These are phyloP conservation scores for Termitomyces sp. DNA, from an alignment of 768 basidiomycete genomes.

Conservation along the genomic window DNA sequence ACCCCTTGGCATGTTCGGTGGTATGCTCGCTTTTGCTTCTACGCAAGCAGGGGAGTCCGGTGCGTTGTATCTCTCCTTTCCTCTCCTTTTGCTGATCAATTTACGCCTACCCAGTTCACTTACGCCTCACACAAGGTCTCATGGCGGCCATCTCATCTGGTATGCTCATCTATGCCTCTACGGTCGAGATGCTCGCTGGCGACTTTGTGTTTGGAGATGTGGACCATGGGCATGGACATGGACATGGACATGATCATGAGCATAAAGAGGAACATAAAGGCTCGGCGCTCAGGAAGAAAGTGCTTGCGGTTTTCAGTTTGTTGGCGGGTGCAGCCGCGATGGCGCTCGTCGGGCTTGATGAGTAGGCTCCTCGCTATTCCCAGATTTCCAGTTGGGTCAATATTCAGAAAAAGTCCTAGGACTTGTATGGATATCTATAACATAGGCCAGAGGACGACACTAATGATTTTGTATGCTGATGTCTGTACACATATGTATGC, in stretches of 20 bases:
- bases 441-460: no score
- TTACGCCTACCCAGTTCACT: conserved; percentile 30
- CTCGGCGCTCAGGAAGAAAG: conserved; percentile 33
- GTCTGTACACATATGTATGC: background rate
- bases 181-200: conserved; percentile 84
- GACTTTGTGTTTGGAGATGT: conserved; percentile 79
- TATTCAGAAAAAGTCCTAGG: background rate
- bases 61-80: background rate
- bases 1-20: conserved; percentile 62
- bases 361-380: conserved; percentile 17
- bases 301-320: conserved; percentile 56
- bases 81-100: background rate
- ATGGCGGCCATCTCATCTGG: conserved; percentile 83
- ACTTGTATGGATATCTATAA: background rate
- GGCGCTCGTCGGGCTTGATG: conserved; percentile 53
- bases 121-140: conserved; percentile 61
- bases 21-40: conserved; percentile 44
- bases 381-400: background rate
- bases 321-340: conserved; percentile 60
- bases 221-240: conserved; percentile 26
- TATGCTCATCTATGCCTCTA: conserved; percentile 79
- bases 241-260: conserved; percentile 6
- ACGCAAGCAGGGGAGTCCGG: conserved; percentile 10
- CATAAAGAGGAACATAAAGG: conserved; percentile 14
- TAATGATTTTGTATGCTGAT: background rate